Evolutionary conservation across 805 yeast species (phyloP), one percentile per base, ranked within the genome.

Genomic region (Lipomyces kockii): DNA sequence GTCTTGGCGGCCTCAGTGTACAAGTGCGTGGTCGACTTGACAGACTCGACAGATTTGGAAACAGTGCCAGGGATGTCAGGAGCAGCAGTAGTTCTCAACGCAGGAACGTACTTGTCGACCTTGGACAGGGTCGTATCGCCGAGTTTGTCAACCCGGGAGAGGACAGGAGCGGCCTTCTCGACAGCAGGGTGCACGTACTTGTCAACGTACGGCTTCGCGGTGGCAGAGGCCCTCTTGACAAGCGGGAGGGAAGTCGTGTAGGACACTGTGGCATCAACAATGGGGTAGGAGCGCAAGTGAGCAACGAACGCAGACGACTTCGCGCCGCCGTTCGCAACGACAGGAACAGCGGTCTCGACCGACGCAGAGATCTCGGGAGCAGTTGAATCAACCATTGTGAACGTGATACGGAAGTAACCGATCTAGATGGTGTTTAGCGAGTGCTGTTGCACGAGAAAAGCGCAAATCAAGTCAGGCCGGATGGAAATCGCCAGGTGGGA

Each of bases 101-200:
- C 80, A 2, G 97, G 97, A 25, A 86, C 79, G 54, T 79, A 75
- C 67, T 77, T 76, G 73, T 92, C 97, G 55, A 91, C 79, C 46
- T 80, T 75, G 65, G 75, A 76, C 72, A 92, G 84, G n/a, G 85
- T 78, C 37, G 79, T 73, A 71, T 89, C 89, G n/a, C 88, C 82
- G 37, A 80, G 76, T 62, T 80, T 81, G 76, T 90, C 90, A 29
- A 83, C 81, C 57, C 81, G 78, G 58, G 77, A 75, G 55, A 86
- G 77, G 5, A 84, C 80, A 25, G 86, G 85, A 63, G 82, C 79
- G 14, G 84, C 78, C 22, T 78, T 72, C 62, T 78, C 78, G 46
- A 78, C 75, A 7, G 78, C 71, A 39, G 81, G 81, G 62, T 77
- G 78, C 3, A 76, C 65, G 64, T 46, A 63, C 71, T 63, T 69